These are phyloP conservation scores for Citrus australasica DNA, from an alignment of 345 rosid species.

Conservation along the genomic window DNA sequence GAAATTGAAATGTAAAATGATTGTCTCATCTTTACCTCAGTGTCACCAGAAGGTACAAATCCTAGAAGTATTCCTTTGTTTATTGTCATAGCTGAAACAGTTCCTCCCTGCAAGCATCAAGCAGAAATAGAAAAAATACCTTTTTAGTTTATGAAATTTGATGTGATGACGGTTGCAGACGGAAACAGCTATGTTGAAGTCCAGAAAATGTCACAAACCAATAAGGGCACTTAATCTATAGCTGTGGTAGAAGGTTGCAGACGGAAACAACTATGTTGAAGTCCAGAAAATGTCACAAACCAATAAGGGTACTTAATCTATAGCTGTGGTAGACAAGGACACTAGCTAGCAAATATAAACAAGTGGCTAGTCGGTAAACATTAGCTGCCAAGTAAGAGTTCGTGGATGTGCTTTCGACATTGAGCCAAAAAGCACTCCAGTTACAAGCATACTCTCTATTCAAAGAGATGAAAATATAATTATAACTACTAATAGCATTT, in stretches of 20 bases:
- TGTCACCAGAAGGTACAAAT: slow-evolving; percentile 64
- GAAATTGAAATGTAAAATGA: neutral
- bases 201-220: too few relatives aligned
- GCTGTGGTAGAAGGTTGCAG: neutral
- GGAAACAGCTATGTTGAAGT: too few relatives aligned
- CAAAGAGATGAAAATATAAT: neutral
- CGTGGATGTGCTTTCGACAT: too few relatives aligned
- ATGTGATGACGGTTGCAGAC: neutral
- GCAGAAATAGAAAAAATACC: neutral
- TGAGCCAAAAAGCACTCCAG: neutral
- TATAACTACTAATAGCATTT: neutral
- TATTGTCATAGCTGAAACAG: slow-evolving; percentile 89
- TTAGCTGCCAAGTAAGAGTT: too few relatives aligned
- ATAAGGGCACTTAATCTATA: too few relatives aligned
- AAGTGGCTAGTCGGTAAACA: too few relatives aligned
- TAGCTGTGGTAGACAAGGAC: too few relatives aligned
- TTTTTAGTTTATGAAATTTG: neutral
- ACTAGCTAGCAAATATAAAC: too few relatives aligned
- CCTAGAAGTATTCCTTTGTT: slow-evolving; percentile 83
- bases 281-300: neutral
- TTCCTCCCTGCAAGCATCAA: slow-evolving; percentile 65
- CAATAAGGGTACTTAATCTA: neutral
- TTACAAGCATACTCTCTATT: neutral
- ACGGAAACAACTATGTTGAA: neutral
- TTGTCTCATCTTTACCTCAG: slow-evolving; percentile 40